A percentile compares a stretch with the other conserved stretches of the same genome.
Conservation (phyloP, 2,329 filamentous ascomycete species). For the Monilinia laxa region DNA sequence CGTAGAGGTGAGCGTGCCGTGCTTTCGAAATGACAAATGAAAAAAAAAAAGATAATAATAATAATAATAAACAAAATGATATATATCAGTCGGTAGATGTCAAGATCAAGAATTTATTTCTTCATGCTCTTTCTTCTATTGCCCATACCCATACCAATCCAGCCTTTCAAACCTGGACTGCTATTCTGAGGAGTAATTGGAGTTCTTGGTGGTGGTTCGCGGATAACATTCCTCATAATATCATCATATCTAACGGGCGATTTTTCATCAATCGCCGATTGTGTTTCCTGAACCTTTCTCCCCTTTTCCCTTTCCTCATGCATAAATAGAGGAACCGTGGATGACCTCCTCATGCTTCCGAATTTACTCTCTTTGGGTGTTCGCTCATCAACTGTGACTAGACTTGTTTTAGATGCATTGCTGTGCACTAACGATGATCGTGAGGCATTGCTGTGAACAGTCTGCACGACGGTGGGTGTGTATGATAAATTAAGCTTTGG, state of each 20-base stretch:
- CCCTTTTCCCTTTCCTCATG: neutral
- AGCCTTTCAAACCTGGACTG: slow-evolving; percentile 16
- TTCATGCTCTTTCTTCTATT: slow-evolving; percentile 30
- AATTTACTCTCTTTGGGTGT: slow-evolving; percentile 16
- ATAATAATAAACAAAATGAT: neutral
- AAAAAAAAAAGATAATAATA: too few relatives aligned
- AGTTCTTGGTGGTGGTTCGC: slow-evolving; percentile 25
- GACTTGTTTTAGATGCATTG: slow-evolving; percentile 17
- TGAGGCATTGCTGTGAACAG: slow-evolving; percentile 13
- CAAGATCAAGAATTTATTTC: slow-evolving; percentile 2
- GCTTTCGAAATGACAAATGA: slow-evolving; percentile 16
- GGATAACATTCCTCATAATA: slow-evolving; percentile 29
- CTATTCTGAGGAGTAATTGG: slow-evolving; percentile 11
- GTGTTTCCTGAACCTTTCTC: slow-evolving; percentile 3
- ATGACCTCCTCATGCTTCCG: slow-evolving; percentile 16
- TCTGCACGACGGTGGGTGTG: neutral
- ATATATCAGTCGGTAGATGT: neutral
- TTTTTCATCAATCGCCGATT: slow-evolving; percentile 19
- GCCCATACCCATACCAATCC: slow-evolving; percentile 22
- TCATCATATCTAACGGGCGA: slow-evolving; percentile 30
- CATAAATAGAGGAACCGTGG: slow-evolving; percentile 9
- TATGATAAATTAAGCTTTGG: slow-evolving; percentile 22
- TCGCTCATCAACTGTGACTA: slow-evolving; percentile 16
- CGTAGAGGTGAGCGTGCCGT: slow-evolving; percentile 2
- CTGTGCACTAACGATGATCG: slow-evolving; percentile 11